A percentile compares a stretch with the other conserved stretches of the same genome.
Evolutionary conservation across 306 rosid genomes (phyloP).

Genomic region (Trichosanthes truncata): DNA sequence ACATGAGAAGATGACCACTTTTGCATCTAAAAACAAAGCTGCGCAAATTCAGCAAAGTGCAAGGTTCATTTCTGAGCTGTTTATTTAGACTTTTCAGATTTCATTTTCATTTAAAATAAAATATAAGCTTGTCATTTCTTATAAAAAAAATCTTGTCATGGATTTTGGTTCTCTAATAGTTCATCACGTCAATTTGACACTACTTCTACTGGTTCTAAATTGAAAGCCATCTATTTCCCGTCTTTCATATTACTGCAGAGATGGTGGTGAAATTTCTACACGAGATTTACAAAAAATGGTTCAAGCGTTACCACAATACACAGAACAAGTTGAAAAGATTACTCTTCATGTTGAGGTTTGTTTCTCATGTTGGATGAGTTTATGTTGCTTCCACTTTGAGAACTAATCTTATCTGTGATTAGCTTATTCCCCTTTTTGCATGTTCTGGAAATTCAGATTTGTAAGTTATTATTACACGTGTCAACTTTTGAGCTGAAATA

Average conservation of each 20-base stretch:
- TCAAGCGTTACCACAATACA: slow-evolving; percentile 93
- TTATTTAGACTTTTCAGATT: slow-evolving; percentile 12
- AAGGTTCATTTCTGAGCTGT: slow-evolving; percentile 44
- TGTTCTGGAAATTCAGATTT: background rate
- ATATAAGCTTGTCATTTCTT: background rate
- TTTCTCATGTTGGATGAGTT: background rate
- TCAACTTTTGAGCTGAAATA: background rate
- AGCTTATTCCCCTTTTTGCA: background rate
- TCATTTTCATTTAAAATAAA: slow-evolving; percentile 13
- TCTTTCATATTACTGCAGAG: slow-evolving; percentile 35
- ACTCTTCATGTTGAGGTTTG: slow-evolving; percentile 93
- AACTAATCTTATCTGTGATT: background rate
- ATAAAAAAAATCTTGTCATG: no score
- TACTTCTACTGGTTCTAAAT: background rate
- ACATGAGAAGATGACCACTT: slow-evolving; percentile 68
- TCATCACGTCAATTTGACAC: background rate
- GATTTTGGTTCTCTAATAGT: background rate
- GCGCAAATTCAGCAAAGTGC: slow-evolving; percentile 79
- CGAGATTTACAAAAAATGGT: slow-evolving; percentile 95
- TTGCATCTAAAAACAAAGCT: slow-evolving; percentile 76
- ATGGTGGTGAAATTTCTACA: slow-evolving; percentile 73
- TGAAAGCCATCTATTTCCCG: background rate
- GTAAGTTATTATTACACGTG: background rate
- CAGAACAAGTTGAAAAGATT: slow-evolving; percentile 87
- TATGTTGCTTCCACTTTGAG: background rate